Conservation (phyloP, 208 protist genomes). For the Perkinsela sp. region DNA sequence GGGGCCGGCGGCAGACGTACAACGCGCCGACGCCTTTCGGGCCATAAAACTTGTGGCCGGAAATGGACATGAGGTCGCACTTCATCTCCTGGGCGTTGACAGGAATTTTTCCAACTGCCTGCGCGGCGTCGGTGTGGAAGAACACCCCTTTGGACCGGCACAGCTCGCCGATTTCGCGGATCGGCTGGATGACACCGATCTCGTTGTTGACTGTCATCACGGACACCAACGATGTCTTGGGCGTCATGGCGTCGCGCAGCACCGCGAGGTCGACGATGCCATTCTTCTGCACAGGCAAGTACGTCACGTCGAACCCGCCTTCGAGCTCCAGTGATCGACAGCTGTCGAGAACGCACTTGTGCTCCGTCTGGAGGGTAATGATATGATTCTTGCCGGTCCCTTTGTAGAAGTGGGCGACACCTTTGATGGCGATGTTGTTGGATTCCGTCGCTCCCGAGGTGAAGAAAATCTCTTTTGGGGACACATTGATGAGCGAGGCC, state of each 20-base stretch:
- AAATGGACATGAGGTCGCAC: constrained; percentile 88
- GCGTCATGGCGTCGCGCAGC: constrained; percentile 67
- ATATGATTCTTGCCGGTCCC: constrained; percentile 85
- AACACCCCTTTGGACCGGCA: constrained; percentile 74
- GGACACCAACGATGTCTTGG: constrained; percentile 79
- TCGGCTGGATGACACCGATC: constrained; percentile 89
- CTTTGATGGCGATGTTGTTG: constrained; percentile 97
- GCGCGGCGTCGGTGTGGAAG: constrained; percentile 91
- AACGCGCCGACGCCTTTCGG: constrained; percentile 75
- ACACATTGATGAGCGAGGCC: constrained; percentile 66
- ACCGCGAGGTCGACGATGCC: constrained; percentile 76
- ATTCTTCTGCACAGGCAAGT: constrained; percentile 83
- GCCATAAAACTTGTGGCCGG: constrained; percentile 92
- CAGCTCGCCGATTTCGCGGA: constrained; percentile 78
- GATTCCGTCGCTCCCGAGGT: constrained; percentile 96
- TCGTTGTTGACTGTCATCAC: constrained; percentile 97
- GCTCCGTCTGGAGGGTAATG: constrained; percentile 87
- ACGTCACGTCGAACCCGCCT: constrained; percentile 77
- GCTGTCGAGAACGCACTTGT: constrained; percentile 97
- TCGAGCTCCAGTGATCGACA: constrained; percentile 83
- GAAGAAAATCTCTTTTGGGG: constrained; percentile 93
- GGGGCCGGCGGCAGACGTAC: constrained; percentile 63
- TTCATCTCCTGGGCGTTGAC: constrained; percentile 85
- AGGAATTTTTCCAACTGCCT: constrained; percentile 87
- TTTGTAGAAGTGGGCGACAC: constrained; percentile 83